Evolutionary conservation across 352 stramenopile genomes (phyloP), one percentile per base, ranked within the genome.

Genomic region (Globisporangium cystogenes): DNA sequence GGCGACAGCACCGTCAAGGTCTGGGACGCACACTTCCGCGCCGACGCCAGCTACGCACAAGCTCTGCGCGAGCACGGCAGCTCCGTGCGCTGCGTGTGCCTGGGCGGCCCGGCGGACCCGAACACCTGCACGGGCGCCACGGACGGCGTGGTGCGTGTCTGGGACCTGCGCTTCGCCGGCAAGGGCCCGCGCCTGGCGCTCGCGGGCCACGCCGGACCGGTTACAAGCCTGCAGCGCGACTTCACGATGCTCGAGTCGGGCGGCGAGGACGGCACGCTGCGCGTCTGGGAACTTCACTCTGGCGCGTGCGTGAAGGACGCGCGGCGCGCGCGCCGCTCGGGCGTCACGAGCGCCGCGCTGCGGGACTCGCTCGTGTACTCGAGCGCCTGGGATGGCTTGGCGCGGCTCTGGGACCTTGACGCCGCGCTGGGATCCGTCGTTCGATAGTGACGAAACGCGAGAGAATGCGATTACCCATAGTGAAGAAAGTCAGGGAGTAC

Each of bases 261-360:
- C 24, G 75, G 81, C 52, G 82, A 92, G 50, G 83, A 94, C 50
- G 81, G 82, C 16, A 71, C 57, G 55, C 35, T 94, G 24, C 74
- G 77, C 26, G 68, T 89, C 31, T 92, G 78, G 83, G 77, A 92
- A 60, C 82, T 92, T 64, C 79, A 90, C 58, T 90, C 83, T 8
- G 83, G 83, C 18, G 65, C 71, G 24, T 90, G 81, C 44, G 59
- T 83, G 26, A 71, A 80, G 7, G 71, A 90, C 20, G 45, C 27
- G 26, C 26, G n/a, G 23, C 70, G 72, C 39, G 74, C 63, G 7
- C 81, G 92, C 53, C 47, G 67, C 45, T 85, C 81, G 33, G 75
- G 83, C 11, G 69, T 94, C 12, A 86, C 80, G 57, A 69, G 67
- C 53, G 68, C 89, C 29, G 68, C 65, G 55, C 68, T 91, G 41